These are phyloP conservation scores for Wallacemonas sp. DNA, from an alignment of 208 protist species.

Conservation along the genomic window DNA sequence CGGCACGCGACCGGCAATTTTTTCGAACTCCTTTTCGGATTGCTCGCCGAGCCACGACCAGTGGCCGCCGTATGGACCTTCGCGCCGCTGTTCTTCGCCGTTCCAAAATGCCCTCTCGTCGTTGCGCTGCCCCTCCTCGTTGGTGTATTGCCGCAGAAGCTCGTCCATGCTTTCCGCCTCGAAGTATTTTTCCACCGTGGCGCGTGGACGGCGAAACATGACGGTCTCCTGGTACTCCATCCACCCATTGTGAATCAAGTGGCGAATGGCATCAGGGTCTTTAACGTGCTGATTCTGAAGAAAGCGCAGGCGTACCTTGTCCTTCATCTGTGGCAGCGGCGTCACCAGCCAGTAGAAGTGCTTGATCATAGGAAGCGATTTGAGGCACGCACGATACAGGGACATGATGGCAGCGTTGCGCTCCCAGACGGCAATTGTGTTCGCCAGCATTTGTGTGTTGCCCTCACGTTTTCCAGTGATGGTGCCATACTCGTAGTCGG, in stretches of 20 bases:
- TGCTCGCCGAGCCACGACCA: slow-evolving; percentile 86
- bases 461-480: slow-evolving; percentile 82
- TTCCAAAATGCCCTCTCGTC: slow-evolving; percentile 84
- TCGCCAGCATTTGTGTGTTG: slow-evolving; percentile 57
- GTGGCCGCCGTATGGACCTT: slow-evolving; percentile 85
- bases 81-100: slow-evolving; percentile 80
- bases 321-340: slow-evolving; percentile 81
- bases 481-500: slow-evolving; percentile 65
- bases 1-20: slow-evolving; percentile 79
- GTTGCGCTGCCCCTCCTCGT: slow-evolving; percentile 77
- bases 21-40: slow-evolving; percentile 79
- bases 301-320: slow-evolving; percentile 79
- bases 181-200: slow-evolving; percentile 83
- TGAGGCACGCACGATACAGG: slow-evolving; percentile 82
- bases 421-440: slow-evolving; percentile 74
- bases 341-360: slow-evolving; percentile 86
- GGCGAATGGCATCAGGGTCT: slow-evolving; percentile 84
- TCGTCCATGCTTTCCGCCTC: slow-evolving; percentile 72
- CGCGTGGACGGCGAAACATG: slow-evolving; percentile 72
- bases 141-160: slow-evolving; percentile 62
- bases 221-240: slow-evolving; percentile 86
- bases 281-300: slow-evolving; percentile 86
- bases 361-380: slow-evolving; percentile 81
- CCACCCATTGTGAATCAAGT: slow-evolving; percentile 88
- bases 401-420: slow-evolving; percentile 65